A percentile compares a stretch with the other conserved stretches of the same genome.
These are phyloP conservation scores for Yamadazyma sp. DNA, from an alignment of 805 yeast genomes.

Conservation along the genomic window DNA sequence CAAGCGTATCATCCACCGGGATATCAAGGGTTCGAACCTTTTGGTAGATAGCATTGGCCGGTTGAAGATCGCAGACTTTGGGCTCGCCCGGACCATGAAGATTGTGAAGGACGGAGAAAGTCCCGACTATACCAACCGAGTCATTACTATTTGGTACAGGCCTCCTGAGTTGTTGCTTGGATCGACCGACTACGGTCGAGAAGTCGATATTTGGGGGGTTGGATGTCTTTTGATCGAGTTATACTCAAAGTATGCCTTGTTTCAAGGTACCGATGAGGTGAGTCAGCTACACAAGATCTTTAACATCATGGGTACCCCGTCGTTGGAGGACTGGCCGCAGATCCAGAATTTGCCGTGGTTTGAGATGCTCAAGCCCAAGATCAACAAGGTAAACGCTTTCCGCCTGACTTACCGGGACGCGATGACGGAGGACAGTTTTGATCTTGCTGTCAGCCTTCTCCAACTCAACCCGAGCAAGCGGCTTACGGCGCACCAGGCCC, in stretches of 20 bases:
- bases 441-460: slow-evolving; percentile 64
- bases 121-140: slow-evolving; percentile 90
- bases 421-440: slow-evolving; percentile 55
- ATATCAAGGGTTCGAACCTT: slow-evolving; percentile 79
- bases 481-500: slow-evolving; percentile 66
- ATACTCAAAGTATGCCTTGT: slow-evolving; percentile 70
- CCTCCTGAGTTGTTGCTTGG: slow-evolving; percentile 94
- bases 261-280: slow-evolving; percentile 85
- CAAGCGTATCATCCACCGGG: slow-evolving; percentile 71
- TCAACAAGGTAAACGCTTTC: slow-evolving; percentile 32
- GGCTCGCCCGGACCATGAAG: slow-evolving; percentile 76
- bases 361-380: slow-evolving; percentile 70
- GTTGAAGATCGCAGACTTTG: slow-evolving; percentile 78
- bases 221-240: slow-evolving; percentile 89
- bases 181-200: slow-evolving; percentile 84
- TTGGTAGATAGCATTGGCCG: slow-evolving; percentile 61
- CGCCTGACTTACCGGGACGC: slow-evolving; percentile 33
- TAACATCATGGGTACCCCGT: slow-evolving; percentile 86
- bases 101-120: slow-evolving; percentile 48
- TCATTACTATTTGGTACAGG: slow-evolving; percentile 94
- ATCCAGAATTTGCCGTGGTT: slow-evolving; percentile 88
- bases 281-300: slow-evolving; percentile 78
- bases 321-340: slow-evolving; percentile 69
- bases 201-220: slow-evolving; percentile 95
- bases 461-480: slow-evolving; percentile 68